These are phyloP conservation scores for Oryza australiensis DNA, from an alignment of 176 grass and related monocot species.

Conservation along the genomic window DNA sequence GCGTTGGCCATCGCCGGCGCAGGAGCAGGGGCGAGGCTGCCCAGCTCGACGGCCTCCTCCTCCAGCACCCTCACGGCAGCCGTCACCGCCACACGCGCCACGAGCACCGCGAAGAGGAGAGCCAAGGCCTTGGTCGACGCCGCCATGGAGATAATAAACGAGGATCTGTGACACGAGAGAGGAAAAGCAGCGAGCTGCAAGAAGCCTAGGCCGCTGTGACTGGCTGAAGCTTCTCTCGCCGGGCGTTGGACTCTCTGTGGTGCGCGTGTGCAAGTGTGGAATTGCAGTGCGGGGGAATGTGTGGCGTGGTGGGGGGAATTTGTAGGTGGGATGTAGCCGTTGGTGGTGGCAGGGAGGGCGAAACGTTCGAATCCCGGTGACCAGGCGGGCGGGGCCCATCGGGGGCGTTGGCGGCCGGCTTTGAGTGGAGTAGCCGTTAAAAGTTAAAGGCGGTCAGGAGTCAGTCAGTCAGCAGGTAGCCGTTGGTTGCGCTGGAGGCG, in stretches of 20 bases:
- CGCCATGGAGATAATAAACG: conserved; percentile 24
- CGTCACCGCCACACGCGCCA: conserved; percentile 22
- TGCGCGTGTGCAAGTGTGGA: neutral
- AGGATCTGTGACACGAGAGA: neutral
- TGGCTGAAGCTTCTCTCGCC: conserved; percentile 12
- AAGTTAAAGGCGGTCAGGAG: conserved; percentile 22
- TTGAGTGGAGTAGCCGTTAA: conserved; percentile 69
- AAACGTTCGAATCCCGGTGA: conserved; percentile 61
- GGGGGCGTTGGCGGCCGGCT: neutral
- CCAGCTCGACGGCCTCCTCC: conserved; percentile 36
- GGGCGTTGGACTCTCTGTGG: conserved; percentile 27
- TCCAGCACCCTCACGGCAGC: neutral
- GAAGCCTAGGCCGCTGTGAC: neutral
- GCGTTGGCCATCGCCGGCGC: conserved; percentile 26
- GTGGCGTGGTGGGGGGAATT: conserved; percentile 26
- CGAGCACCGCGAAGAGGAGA: conserved; percentile 44
- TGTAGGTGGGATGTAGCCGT: conserved; percentile 67
- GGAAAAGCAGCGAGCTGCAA: conserved; percentile 22
- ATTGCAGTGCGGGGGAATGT: neutral
- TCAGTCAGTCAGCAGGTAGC: conserved; percentile 41
- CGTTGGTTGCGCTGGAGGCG: conserved; percentile 43
- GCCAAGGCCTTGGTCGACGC: conserved; percentile 40
- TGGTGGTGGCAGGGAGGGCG: neutral
- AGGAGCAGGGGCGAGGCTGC: conserved; percentile 48
- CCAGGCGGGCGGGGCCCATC: conserved; percentile 10